A percentile compares a stretch with the other conserved stretches of the same genome.
Conservation (phyloP, 2,329 filamentous ascomycete genomes). For the Venturia oleaginea region DNA sequence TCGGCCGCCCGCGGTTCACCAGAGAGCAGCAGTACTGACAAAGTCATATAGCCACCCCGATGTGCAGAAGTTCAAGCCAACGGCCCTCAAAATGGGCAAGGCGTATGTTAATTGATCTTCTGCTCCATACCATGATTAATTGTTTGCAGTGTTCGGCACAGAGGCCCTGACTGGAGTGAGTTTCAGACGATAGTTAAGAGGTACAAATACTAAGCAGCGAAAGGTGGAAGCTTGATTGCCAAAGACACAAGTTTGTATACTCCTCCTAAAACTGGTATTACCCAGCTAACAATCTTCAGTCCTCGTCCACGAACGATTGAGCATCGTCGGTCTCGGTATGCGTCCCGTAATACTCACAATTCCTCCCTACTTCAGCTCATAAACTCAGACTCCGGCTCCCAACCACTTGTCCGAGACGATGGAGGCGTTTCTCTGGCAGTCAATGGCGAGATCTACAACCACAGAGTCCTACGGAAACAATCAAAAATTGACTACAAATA, state of each 20-base stretch:
- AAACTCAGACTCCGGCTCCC: slow-evolving; percentile 74
- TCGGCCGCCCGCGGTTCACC: slow-evolving; percentile 23
- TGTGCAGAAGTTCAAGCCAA: slow-evolving; percentile 93
- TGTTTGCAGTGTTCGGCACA: slow-evolving; percentile 69
- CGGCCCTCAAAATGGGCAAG: slow-evolving; percentile 86
- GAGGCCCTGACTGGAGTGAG: slow-evolving; percentile 98
- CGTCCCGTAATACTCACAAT: background rate
- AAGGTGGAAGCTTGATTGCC: slow-evolving; percentile 78
- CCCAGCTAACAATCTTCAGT: slow-evolving; percentile 32
- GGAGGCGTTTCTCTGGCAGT: slow-evolving; percentile 82
- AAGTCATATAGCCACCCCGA: slow-evolving; percentile 60
- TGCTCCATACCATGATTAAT: slow-evolving; percentile 25
- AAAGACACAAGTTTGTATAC: slow-evolving; percentile 72
- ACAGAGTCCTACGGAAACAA: slow-evolving; percentile 83
- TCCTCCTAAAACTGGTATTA: slow-evolving; percentile 14
- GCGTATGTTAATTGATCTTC: slow-evolving; percentile 52
- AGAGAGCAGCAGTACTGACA: slow-evolving; percentile 20
- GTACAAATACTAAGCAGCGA: slow-evolving; percentile 1
- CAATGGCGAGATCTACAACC: slow-evolving; percentile 99
- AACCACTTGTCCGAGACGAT: slow-evolving; percentile 90
- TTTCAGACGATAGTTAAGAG: slow-evolving; percentile 21
- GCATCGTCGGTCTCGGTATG: slow-evolving; percentile 89
- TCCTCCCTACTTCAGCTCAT: slow-evolving; percentile 18
- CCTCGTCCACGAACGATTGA: slow-evolving; percentile 92
- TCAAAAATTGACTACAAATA: slow-evolving; percentile 83